Conservation (phyloP, 768 basidiomycete genomes). For the Tylopilus vinaceipallidus region DNA sequence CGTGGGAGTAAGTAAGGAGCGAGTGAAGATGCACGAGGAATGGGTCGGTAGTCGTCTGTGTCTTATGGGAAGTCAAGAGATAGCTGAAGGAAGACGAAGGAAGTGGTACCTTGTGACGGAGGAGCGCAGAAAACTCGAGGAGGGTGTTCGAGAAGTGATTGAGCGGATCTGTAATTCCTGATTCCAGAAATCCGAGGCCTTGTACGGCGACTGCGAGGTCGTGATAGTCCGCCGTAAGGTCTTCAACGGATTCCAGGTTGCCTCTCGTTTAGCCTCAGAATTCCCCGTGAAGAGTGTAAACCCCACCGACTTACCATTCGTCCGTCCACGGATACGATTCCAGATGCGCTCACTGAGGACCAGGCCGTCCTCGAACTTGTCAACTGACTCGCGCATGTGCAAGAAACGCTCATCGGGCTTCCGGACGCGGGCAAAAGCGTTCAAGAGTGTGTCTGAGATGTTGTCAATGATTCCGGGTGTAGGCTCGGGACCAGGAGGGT, state of each 20-base stretch:
- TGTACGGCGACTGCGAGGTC: constrained; percentile 95
- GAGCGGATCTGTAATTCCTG: constrained; percentile 95
- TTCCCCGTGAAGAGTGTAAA: constrained; percentile 33
- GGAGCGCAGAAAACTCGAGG: constrained; percentile 87
- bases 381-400: constrained; percentile 85
- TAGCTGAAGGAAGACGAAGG: not conserved
- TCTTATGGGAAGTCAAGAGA: constrained; percentile 44
- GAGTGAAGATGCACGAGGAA: constrained; percentile 90
- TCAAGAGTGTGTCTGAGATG: constrained; percentile 92
- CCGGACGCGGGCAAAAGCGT: constrained; percentile 92
- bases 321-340: constrained; percentile 72
- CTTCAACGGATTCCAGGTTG: constrained; percentile 79
- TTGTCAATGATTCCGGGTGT: constrained; percentile 86
- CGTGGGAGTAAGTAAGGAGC: constrained; percentile 88
- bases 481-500: constrained; percentile 84
- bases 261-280: constrained; percentile 89
- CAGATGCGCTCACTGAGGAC: constrained; percentile 77
- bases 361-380: constrained; percentile 97
- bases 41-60: constrained; percentile 88
- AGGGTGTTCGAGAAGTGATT: constrained; percentile 97
- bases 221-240: constrained; percentile 96
- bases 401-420: constrained; percentile 98
- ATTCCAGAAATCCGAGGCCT: constrained; percentile 96
- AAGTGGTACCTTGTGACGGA: constrained; percentile 72
- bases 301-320: constrained; percentile 68